phyloP scores from a whole-genome alignment of 2,329 filamentous ascomycete genomes.

The Botrytis elliptica region DNA sequence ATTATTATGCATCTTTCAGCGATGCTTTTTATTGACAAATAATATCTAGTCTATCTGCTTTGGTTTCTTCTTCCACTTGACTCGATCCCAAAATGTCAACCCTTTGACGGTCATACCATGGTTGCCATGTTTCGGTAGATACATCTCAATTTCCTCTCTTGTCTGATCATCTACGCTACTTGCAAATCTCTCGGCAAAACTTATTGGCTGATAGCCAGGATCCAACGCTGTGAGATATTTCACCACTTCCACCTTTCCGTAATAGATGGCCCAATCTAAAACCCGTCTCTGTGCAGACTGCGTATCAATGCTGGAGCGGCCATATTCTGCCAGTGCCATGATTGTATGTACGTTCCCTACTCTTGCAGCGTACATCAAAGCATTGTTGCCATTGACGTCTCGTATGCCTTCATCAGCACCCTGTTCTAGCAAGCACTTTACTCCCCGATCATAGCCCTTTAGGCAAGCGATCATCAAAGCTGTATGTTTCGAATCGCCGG shows the following conservation, averaged over 20 bases:
- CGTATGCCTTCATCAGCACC: constrained; percentile 7
- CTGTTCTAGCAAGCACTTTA: constrained; percentile 18
- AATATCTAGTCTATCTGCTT: neutral
- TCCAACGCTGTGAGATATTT: constrained; percentile 11
- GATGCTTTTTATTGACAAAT: no score
- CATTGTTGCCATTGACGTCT: constrained; percentile 15
- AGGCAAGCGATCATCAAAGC: constrained; percentile 19
- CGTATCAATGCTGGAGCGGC: neutral
- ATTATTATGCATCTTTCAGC: neutral
- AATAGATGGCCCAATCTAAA: constrained; percentile 18
- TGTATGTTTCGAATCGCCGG: constrained; percentile 11
- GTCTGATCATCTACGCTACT: neutral
- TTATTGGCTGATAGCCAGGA: constrained; percentile 9
- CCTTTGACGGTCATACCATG: neutral
- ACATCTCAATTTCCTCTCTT: constrained; percentile 12
- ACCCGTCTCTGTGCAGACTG: constrained; percentile 14
- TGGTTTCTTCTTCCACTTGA: constrained; percentile 5
- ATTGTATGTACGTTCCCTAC: constrained; percentile 13
- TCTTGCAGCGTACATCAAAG: constrained; percentile 20
- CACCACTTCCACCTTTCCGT: constrained; percentile 16
- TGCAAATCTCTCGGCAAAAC: constrained; percentile 4
- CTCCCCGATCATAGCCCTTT: constrained; percentile 17
- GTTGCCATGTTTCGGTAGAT: constrained; percentile 3
- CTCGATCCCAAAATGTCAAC: constrained; percentile 14
- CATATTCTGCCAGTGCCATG: constrained; percentile 14